Base-by-base conservation (phyloP, 768 basidiomycete species). In the Boletus bicolor region DNA sequence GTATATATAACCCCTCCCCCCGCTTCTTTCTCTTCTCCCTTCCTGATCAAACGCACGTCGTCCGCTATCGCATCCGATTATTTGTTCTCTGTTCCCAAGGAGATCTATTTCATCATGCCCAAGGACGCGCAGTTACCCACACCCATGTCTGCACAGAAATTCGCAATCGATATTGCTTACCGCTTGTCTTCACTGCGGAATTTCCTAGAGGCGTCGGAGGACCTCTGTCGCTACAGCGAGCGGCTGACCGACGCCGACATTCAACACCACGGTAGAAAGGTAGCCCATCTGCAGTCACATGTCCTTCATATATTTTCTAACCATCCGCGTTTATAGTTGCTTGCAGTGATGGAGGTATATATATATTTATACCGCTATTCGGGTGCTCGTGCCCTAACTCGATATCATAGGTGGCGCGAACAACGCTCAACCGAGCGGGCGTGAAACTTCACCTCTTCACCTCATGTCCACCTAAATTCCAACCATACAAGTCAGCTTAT, bases 271-370 rank as follows among this genome's bases (percentile, higher is more conserved):
- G 61, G 58, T 28, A 64, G 68, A 63, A 72, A 72, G 63, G 72
- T 67, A 47, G 42, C 12, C 5, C n/a, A 19, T 2, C 26, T 21
- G 2, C 37, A 38, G 42, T 24, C 39, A 19, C 44, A 56, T 35
- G 34, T 21, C 3, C 5, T 26, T 49, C 6, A 5, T 35, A 39
- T 51, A 19, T 42, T 52, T 49, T 58, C 54, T 63, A 34, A 62
- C 26, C 39, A 2, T 28, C 15, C 30, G 43, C 32, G n/a, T 50
- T 49, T 30, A 46, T 59, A 83, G 82, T 72, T 83, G 49, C 72
- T 83, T 49, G 68, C 73, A 24, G 59, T 83, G 55, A 70, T 77
- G 45, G 81, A 83, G 81, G 82, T 83, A 75, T 70, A 55, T 19
- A 19, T 60, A 61, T 57, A 55, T 49, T 52, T 61, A 43, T 21